These are phyloP conservation scores for Fusarium chuoi DNA, from an alignment of 2,329 filamentous ascomycete genomes.

Conservation along the genomic window DNA sequence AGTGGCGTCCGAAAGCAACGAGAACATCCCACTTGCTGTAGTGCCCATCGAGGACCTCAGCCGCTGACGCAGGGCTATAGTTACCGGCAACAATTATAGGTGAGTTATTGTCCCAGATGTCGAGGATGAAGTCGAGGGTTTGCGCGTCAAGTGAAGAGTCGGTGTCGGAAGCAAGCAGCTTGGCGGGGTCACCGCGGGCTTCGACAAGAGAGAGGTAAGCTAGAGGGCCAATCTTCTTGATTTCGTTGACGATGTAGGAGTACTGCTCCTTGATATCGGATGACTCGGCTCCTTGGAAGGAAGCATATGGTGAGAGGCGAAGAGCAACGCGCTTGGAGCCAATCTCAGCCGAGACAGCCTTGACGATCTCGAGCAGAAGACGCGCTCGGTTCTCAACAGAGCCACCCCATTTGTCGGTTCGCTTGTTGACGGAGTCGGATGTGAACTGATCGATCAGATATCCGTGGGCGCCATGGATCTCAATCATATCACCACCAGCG, in stretches of 20 bases:
- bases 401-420: constrained; percentile 65
- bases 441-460: constrained; percentile 69
- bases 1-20: constrained; percentile 45
- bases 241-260: constrained; percentile 40
- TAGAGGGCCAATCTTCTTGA: constrained; percentile 44
- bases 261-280: constrained; percentile 36
- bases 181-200: constrained; percentile 36
- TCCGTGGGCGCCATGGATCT: constrained; percentile 55
- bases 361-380: constrained; percentile 59
- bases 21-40: constrained; percentile 46
- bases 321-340: constrained; percentile 53
- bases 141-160: constrained; percentile 47
- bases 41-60: constrained; percentile 33
- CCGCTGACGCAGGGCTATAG: constrained; percentile 36
- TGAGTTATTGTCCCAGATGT: constrained; percentile 45
- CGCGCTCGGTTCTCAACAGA: constrained; percentile 63
- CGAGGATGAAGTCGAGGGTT: constrained; percentile 46
- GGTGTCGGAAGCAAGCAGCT: constrained; percentile 24
- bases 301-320: constrained; percentile 49
- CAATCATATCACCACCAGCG: constrained; percentile 21
- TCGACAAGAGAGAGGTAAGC: constrained; percentile 47
- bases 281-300: constrained; percentile 40
- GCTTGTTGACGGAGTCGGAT: constrained; percentile 49
- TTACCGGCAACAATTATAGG: constrained; percentile 44
- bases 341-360: constrained; percentile 48